A percentile compares a stretch with the other conserved stretches of the same genome.
These are phyloP conservation scores for Purpureocillium takamizusanense DNA, from an alignment of 2,329 filamentous ascomycete species.

Conservation along the genomic window DNA sequence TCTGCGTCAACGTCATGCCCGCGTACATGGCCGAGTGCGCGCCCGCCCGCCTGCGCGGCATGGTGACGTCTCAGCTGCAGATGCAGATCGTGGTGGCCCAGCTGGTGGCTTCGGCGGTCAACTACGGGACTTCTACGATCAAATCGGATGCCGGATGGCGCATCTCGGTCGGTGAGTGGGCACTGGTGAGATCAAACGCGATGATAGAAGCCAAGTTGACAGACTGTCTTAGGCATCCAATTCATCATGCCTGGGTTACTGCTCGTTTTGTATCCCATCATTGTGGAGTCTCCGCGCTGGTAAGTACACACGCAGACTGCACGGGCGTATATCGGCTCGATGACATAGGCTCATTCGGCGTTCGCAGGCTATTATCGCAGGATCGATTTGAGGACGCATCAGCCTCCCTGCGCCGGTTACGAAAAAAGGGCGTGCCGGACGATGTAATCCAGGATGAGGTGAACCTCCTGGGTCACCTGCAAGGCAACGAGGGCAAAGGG, in stretches of 20 bases:
- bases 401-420: too few species aligned
- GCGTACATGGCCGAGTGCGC: constrained; percentile 18
- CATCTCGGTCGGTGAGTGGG: constrained; percentile 25
- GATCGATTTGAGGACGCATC: too few species aligned
- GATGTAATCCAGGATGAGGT: constrained; percentile 16
- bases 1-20: constrained; percentile 20
- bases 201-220: too few species aligned
- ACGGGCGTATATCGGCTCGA: too few species aligned
- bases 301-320: too few species aligned
- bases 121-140: constrained; percentile 16
- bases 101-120: constrained; percentile 15
- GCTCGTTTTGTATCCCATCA: constrained; percentile 21
- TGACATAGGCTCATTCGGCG: too few species aligned
- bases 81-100: constrained; percentile 17
- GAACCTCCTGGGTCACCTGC: constrained; percentile 9
- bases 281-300: constrained; percentile 37
- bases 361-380: too few species aligned
- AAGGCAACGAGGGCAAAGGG: constrained; percentile 11
- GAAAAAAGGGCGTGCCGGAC: constrained; percentile 5
- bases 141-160: constrained; percentile 23
- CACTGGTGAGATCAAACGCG: too few species aligned
- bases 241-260: constrained; percentile 29
- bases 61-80: constrained; percentile 18
- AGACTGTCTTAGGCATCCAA: constrained; percentile 20
- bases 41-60: constrained; percentile 15